A percentile compares a stretch with the other conserved stretches of the same genome.
These are phyloP conservation scores for Diplodia corticola DNA, from an alignment of 2,329 filamentous ascomycete genomes.

Conservation along the genomic window DNA sequence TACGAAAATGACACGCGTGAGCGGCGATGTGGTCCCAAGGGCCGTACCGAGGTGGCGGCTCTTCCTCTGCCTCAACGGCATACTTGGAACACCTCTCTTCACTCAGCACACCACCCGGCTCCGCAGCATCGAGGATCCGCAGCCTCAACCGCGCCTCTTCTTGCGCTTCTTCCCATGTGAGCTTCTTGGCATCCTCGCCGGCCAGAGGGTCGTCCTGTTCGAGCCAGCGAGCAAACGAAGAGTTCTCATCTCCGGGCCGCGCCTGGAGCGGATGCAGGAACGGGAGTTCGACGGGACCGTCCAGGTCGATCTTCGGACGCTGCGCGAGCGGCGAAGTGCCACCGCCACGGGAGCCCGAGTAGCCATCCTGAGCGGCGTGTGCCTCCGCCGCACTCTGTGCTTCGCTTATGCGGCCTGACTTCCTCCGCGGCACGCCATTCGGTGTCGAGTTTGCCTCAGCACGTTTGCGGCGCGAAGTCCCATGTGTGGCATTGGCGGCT, in stretches of 20 bases:
- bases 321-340: slow-evolving; percentile 23
- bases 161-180: slow-evolving; percentile 34
- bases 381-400: slow-evolving; percentile 2
- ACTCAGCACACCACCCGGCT: slow-evolving; percentile 74
- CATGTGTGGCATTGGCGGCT: neutral
- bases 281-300: slow-evolving; percentile 49
- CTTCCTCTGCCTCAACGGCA: slow-evolving; percentile 69
- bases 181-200: slow-evolving; percentile 42
- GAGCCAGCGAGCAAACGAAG: slow-evolving; percentile 67
- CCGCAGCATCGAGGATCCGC: slow-evolving; percentile 69
- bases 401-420: slow-evolving; percentile 21
- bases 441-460: slow-evolving; percentile 8
- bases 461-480: neutral
- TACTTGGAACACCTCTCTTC: slow-evolving; percentile 69
- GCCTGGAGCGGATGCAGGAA: slow-evolving; percentile 55
- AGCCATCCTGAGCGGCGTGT: neutral
- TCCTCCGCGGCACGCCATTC: slow-evolving; percentile 9
- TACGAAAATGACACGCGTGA: slow-evolving; percentile 77
- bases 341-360: neutral
- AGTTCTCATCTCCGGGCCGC: slow-evolving; percentile 46
- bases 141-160: slow-evolving; percentile 70
- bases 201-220: slow-evolving; percentile 51
- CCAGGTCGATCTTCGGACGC: slow-evolving; percentile 51
- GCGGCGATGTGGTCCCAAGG: slow-evolving; percentile 82
- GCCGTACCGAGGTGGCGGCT: slow-evolving; percentile 78